Percentiles rank a stretch among this genome's conserved stretches.
Conservation (phyloP, 148 eudicot species). For the Dianthus caryophyllus region DNA sequence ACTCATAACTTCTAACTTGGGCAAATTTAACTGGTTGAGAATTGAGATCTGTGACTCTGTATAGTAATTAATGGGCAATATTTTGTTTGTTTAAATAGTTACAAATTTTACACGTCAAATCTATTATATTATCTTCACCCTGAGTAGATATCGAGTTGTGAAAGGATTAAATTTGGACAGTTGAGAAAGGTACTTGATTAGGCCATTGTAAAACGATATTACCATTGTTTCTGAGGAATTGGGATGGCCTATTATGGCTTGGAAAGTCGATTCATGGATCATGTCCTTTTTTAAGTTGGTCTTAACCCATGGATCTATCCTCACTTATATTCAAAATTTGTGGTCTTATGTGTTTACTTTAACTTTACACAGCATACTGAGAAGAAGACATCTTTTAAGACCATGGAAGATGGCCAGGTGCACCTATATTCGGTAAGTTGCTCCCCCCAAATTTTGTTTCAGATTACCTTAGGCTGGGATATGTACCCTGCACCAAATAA, state of each 20-base stretch:
- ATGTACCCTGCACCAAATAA: background rate
- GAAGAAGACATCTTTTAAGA: conserved; percentile 78
- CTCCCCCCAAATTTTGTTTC: background rate
- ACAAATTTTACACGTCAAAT: background rate
- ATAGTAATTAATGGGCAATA: background rate
- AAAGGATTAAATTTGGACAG: conserved; percentile 3
- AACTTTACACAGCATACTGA: conserved; percentile 65
- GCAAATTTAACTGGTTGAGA: background rate
- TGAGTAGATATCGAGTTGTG: background rate
- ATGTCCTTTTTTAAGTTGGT: background rate
- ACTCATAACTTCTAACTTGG: background rate
- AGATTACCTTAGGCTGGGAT: background rate
- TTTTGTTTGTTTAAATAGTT: background rate
- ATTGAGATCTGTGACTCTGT: background rate
- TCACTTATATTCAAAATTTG: background rate
- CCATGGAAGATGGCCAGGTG: conserved; percentile 96
- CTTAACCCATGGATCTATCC: background rate
- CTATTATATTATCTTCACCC: background rate
- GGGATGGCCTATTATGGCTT: background rate
- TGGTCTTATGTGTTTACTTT: conserved; percentile 17
- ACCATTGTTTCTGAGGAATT: background rate
- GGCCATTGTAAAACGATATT: background rate
- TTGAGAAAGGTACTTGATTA: background rate
- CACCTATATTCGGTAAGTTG: conserved; percentile 74
- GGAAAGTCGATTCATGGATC: background rate